These are phyloP conservation scores for Salix viminalis DNA, from an alignment of 345 rosid genomes.

Conservation along the genomic window DNA sequence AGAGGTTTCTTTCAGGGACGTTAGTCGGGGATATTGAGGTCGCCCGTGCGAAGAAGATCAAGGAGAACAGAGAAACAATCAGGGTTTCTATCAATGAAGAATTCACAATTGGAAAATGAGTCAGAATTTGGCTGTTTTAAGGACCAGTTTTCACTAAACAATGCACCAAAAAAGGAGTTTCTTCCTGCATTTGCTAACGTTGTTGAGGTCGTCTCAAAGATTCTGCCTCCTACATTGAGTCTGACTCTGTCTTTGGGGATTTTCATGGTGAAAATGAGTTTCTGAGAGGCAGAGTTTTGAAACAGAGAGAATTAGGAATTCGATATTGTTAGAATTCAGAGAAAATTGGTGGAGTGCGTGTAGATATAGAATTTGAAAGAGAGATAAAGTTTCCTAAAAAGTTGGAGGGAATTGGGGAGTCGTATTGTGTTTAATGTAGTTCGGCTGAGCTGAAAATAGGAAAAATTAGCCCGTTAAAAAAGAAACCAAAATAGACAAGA, in stretches of 20 bases:
- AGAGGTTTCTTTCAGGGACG: constrained; percentile 63
- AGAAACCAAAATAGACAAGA: not conserved
- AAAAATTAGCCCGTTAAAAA: not conserved
- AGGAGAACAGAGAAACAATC: constrained; percentile 88
- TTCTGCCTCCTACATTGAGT: constrained; percentile 87
- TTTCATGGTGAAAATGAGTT: constrained; percentile 45
- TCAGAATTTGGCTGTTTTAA: constrained; percentile 23
- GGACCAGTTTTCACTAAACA: constrained; percentile 79
- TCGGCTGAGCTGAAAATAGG: not conserved
- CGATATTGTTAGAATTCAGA: not conserved
- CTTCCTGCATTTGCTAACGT: constrained; percentile 92
- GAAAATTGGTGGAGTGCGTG: not conserved
- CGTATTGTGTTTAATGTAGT: not conserved
- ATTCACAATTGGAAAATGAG: constrained; percentile 20
- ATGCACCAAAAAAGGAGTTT: constrained; percentile 76
- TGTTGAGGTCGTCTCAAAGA: constrained; percentile 88
- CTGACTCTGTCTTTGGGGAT: constrained; percentile 60
- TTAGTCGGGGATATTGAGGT: constrained; percentile 64
- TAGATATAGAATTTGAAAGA: constrained; percentile 3
- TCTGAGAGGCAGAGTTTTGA: not conserved
- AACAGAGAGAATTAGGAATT: not conserved
- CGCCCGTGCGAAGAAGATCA: constrained; percentile 97
- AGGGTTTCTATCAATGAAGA: constrained; percentile 81
- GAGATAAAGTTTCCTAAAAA: constrained; percentile 12
- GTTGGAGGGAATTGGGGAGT: constrained; percentile 21